phyloP scores from a whole-genome alignment of 768 basidiomycete genomes.

The Kwoniella heveanensis region DNA sequence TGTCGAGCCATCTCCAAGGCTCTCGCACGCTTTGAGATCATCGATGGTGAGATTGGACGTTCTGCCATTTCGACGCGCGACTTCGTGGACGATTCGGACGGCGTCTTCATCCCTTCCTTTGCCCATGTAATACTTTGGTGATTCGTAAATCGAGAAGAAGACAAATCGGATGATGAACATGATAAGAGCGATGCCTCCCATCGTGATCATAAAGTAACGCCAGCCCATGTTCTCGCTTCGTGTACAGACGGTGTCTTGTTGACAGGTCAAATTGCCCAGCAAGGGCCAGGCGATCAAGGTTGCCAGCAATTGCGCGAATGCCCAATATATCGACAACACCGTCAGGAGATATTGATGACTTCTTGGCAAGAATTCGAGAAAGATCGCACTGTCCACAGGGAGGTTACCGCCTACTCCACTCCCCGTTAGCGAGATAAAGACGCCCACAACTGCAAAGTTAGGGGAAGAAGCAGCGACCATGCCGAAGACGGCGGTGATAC shows the following conservation, averaged over 20 bases:
- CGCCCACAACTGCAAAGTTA: conserved; percentile 62
- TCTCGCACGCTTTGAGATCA: conserved; percentile 56
- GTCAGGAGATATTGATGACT: conserved; percentile 76
- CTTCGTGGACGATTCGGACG: conserved; percentile 60
- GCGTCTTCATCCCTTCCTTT: conserved; percentile 59
- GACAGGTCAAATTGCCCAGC: conserved; percentile 70
- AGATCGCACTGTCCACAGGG: conserved; percentile 74
- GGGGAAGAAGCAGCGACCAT: conserved; percentile 66
- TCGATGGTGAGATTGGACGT: conserved; percentile 62
- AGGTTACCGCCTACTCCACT: conserved; percentile 66
- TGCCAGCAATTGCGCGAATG: conserved; percentile 70
- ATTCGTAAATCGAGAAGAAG: conserved; percentile 67
- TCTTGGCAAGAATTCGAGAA: conserved; percentile 72
- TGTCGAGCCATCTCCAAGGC: conserved; percentile 9
- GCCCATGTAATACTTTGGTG: conserved; percentile 72
- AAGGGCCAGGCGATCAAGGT: conserved; percentile 73
- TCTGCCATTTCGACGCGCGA: conserved; percentile 67
- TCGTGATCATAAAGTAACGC: conserved; percentile 73
- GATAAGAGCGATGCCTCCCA: conserved; percentile 71
- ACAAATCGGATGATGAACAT: conserved; percentile 59
- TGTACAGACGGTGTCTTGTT: conserved; percentile 57
- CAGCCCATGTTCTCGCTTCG: conserved; percentile 71
- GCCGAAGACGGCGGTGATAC: conserved; percentile 70
- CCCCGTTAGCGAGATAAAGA: conserved; percentile 55
- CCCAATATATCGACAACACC: conserved; percentile 77